Evolutionary conservation across 2,329 filamentous ascomycete genomes (phyloP).

Genomic region (Phoma herbarum): DNA sequence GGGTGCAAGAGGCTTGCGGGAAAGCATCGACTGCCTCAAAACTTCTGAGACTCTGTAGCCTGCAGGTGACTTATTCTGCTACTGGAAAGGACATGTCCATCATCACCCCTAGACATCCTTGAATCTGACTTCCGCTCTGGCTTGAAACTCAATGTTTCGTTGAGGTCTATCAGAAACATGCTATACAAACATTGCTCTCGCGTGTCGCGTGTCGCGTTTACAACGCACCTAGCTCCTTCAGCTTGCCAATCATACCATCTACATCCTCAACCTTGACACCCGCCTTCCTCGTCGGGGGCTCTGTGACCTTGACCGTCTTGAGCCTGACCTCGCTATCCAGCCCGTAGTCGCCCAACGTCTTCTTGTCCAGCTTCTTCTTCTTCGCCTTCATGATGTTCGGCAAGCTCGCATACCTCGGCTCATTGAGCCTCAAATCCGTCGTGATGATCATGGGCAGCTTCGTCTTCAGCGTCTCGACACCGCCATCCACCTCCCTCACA

Average conservation of each 20-base stretch:
- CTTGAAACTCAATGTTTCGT: not conserved
- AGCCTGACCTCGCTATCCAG: conserved; percentile 77
- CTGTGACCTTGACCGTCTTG: conserved; percentile 89
- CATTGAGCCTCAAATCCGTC: conserved; percentile 92
- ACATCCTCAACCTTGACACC: conserved; percentile 98
- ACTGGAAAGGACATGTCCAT: not conserved
- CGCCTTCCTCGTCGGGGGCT: conserved; percentile 86
- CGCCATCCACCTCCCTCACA: conserved; percentile 92
- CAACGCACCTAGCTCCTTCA: conserved; percentile 95
- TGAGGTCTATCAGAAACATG: conserved; percentile 6
- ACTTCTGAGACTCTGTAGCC: too few species aligned
- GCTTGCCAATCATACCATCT: conserved; percentile 88
- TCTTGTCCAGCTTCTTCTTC: conserved; percentile 98
- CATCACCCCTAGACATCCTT: not conserved
- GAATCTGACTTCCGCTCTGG: not conserved
- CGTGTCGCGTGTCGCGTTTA: conserved; percentile 55
- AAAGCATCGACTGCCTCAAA: too few species aligned
- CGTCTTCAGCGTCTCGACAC: conserved; percentile 85
- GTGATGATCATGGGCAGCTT: conserved; percentile 94
- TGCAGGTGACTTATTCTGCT: too few species aligned
- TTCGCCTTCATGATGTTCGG: conserved; percentile 99
- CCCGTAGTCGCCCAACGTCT: conserved; percentile 78
- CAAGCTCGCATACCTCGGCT: conserved; percentile 92
- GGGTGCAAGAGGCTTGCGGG: too few species aligned
- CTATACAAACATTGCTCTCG: conserved; percentile 2